phyloP scores from a whole-genome alignment of 2,329 filamentous ascomycete species.

The Cytospora paraplurivora region DNA sequence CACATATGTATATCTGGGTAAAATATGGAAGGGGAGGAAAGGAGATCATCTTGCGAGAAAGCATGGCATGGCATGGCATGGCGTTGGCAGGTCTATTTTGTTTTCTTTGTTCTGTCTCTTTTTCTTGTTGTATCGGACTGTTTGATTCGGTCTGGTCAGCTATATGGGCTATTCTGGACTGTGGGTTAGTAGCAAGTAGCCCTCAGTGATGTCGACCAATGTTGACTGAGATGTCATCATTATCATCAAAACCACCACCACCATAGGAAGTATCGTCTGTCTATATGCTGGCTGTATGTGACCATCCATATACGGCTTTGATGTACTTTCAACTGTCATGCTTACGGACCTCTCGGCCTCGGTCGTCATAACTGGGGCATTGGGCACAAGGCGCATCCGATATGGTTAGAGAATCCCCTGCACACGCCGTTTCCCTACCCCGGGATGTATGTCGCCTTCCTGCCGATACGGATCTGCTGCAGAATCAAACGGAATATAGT shows the following conservation, averaged over 20 bases:
- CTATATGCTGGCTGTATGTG: background rate
- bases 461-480: background rate
- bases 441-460: background rate
- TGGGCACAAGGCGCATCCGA: too few relatives aligned
- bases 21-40: background rate
- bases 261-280: background rate
- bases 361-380: too few relatives aligned
- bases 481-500: background rate
- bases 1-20: background rate
- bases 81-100: slow-evolving; percentile 18
- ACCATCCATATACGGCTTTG: background rate
- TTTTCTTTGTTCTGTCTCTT: slow-evolving; percentile 5
- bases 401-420: too few relatives aligned
- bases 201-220: background rate
- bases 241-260: background rate
- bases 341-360: background rate
- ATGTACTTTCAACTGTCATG: background rate
- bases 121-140: slow-evolving; percentile 8
- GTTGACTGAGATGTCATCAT: background rate
- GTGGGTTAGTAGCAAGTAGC: background rate
- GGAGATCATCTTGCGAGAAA: background rate
- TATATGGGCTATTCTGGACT: background rate
- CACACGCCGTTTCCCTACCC: background rate
- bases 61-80: slow-evolving; percentile 25
- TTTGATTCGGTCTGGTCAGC: background rate